These are phyloP conservation scores for Pythium periplocum DNA, from an alignment of 352 stramenopile species.

Conservation along the genomic window DNA sequence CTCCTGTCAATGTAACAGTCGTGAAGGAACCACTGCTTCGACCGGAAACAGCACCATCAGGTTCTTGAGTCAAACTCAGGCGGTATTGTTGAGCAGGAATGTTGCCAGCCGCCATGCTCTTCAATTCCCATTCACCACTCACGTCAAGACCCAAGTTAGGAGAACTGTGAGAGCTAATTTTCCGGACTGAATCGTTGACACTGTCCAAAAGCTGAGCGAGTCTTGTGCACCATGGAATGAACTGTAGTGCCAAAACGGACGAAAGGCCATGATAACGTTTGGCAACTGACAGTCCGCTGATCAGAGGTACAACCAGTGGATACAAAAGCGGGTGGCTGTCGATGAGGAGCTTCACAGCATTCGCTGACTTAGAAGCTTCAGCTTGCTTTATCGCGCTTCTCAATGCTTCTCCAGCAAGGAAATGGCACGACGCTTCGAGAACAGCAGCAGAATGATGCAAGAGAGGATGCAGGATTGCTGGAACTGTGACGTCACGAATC, in stretches of 20 bases:
- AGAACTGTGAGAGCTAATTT: constrained; percentile 18
- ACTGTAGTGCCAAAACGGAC: constrained; percentile 64
- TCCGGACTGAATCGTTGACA: constrained; percentile 45
- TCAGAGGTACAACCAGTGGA: constrained; percentile 53
- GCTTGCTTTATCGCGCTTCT: not conserved
- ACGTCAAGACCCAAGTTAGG: constrained; percentile 56
- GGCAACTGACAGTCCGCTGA: constrained; percentile 59
- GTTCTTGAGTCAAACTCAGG: constrained; percentile 61
- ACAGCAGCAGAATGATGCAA: constrained; percentile 60
- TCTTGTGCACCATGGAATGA: constrained; percentile 74
- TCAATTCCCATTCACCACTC: constrained; percentile 82
- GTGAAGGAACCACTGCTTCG: constrained; percentile 80
- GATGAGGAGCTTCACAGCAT: constrained; percentile 16
- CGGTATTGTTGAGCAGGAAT: constrained; percentile 87
- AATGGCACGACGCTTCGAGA: constrained; percentile 46
- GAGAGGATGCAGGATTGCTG: constrained; percentile 72
- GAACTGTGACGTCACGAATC: constrained; percentile 38
- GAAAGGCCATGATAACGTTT: constrained; percentile 65
- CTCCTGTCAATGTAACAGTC: constrained; percentile 70
- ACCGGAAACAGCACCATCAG: constrained; percentile 56
- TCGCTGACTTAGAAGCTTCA: not conserved
- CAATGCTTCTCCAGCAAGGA: constrained; percentile 17
- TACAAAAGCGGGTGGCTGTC: constrained; percentile 47
- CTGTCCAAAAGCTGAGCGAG: constrained; percentile 63
- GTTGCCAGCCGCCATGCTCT: constrained; percentile 81